Percentiles rank a stretch among this genome's conserved stretches.
phyloP scores from a whole-genome alignment of 2,329 filamentous ascomycete genomes.

The Beauveria asiatica region DNA sequence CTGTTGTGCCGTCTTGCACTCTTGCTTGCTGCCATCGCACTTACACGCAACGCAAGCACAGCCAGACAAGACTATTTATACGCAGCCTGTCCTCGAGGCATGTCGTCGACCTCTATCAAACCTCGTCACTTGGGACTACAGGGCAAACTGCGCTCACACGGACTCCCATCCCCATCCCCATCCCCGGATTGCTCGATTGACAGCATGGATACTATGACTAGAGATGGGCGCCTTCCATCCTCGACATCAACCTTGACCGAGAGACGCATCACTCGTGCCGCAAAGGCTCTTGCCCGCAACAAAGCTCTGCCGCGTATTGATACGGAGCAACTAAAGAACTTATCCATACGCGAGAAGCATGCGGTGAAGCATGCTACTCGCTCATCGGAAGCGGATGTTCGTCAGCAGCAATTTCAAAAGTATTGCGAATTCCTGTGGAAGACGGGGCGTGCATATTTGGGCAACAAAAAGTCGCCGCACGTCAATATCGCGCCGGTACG shows the following conservation, averaged over 20 bases:
- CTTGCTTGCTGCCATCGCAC: neutral
- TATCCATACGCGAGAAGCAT: neutral
- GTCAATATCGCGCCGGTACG: conserved; percentile 20
- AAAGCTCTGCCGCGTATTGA: neutral
- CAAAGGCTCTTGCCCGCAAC: neutral
- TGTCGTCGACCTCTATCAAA: neutral
- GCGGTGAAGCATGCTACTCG: neutral
- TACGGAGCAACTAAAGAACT: neutral
- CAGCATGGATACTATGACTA: neutral
- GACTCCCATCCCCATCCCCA: neutral
- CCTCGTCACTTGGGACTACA: neutral
- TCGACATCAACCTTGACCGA: neutral
- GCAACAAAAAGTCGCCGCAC: conserved; percentile 14
- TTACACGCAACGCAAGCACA: neutral
- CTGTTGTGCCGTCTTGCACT: neutral
- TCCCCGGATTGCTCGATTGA: neutral
- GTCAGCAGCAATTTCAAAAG: conserved; percentile 18
- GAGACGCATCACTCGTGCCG: neutral
- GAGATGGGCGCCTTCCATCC: too few relatives aligned
- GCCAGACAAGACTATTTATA: neutral
- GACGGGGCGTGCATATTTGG: conserved; percentile 14
- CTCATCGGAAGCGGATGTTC: conserved; percentile 1
- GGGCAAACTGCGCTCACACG: neutral
- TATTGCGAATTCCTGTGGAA: conserved; percentile 18
- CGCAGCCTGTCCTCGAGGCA: neutral